Evolutionary conservation across 2,329 filamentous ascomycete species (phyloP), one percentile per base, ranked within the genome.

Genomic region (Talaromyces sp.): DNA sequence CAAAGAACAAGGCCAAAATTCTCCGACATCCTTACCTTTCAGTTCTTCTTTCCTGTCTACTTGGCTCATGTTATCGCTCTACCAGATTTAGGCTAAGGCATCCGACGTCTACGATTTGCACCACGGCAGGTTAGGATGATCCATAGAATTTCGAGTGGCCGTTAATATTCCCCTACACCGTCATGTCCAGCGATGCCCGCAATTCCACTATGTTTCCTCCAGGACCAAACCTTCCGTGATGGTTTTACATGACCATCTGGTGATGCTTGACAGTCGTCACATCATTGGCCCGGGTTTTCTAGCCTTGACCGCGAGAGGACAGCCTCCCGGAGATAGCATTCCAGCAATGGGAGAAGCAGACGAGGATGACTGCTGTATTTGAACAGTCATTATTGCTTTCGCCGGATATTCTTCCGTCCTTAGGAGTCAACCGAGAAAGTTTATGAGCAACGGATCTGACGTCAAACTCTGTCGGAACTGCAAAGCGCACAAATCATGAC

Each of bases 401-500:
- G 22, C 41, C 58, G 58, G 58, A 60, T 22, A n/a, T 46, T 35
- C 39, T 48, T 57, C 58, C 58, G 35, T 19, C 53, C 37, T 53
- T n/a, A 48, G 17, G 28, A 53, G 31, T 41, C 28, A 33, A 19
- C 31, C 46, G 54, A 60, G 46, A 57, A 46, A 36, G 45, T 60
- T 50, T 55, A 10, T 25, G 35, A 48, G 35, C 31, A 19, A 22
- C 43, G 54, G 58, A 52, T 53, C 58, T 60, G 58, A 60, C 58
- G 58, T 60, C 58, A 60, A 60, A 43, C 37, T 19, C 35, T 48
- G n/a, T 36, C 58, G 58, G 58, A 11, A 9, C 53, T 31, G 19
- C 15, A 54, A 60, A 25, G 54, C 53, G 53, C 25, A 31, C 58
- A 48, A 60, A 56, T 57, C 46, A 53, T 37, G 13, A 13, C 21